Evolutionary conservation across 495 filamentous ascomycete genomes (phyloP).

Genomic region (Hypoxylon crocopeplum): DNA sequence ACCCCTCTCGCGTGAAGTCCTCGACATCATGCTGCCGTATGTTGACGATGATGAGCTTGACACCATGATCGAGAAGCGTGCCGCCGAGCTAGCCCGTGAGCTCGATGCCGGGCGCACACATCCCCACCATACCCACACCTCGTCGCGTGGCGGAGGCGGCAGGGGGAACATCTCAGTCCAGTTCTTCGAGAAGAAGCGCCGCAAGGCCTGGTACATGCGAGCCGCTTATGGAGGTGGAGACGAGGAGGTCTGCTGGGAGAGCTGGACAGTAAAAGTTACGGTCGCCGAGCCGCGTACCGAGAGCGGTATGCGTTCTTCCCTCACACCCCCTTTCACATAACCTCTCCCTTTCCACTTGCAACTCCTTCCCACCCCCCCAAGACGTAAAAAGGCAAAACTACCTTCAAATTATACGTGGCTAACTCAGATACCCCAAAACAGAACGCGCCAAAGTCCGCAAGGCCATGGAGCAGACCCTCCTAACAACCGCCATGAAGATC

Average conservation of each 20-base stretch:
- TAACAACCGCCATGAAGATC: slow-evolving; percentile 86
- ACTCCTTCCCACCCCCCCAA: neutral
- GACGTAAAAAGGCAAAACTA: neutral
- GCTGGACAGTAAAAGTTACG: slow-evolving; percentile 91
- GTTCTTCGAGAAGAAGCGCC: slow-evolving; percentile 91
- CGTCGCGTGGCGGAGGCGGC: slow-evolving; percentile 51
- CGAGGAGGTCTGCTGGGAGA: slow-evolving; percentile 96
- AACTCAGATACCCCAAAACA: too few relatives aligned
- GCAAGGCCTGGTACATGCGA: slow-evolving; percentile 83
- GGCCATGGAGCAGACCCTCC: slow-evolving; percentile 85
- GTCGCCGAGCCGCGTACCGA: slow-evolving; percentile 89
- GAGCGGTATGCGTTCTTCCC: slow-evolving; percentile 65
- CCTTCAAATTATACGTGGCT: neutral
- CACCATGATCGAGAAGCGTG: slow-evolving; percentile 88
- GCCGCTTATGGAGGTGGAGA: slow-evolving; percentile 76
- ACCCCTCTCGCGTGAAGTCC: slow-evolving; percentile 86
- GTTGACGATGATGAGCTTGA: slow-evolving; percentile 91
- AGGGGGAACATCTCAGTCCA: slow-evolving; percentile 84
- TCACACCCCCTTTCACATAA: neutral
- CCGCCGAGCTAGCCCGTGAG: slow-evolving; percentile 75
- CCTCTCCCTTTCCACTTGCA: too few relatives aligned
- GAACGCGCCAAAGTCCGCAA: slow-evolving; percentile 85
- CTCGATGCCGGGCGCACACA: slow-evolving; percentile 55
- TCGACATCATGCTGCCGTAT: slow-evolving; percentile 88
- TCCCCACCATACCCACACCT: slow-evolving; percentile 27